Evolutionary conservation across 2,329 filamentous ascomycete genomes (phyloP).

Genomic region (Pseudonectria buxi): DNA sequence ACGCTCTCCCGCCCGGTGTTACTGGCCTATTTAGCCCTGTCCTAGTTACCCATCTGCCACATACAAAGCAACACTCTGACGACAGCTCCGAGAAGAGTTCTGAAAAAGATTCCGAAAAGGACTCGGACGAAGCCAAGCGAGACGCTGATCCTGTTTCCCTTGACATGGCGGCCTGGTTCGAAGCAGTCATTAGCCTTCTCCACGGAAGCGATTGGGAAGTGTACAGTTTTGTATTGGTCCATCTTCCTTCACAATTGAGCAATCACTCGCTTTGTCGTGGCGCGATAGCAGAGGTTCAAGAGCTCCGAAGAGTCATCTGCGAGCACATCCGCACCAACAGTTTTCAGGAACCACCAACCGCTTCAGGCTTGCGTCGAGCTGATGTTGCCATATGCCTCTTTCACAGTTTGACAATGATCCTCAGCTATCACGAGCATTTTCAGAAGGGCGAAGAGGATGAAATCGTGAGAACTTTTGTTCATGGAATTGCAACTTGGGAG

Average conservation of each 20-base stretch:
- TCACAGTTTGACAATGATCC: conserved; percentile 76
- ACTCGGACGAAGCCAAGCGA: conserved; percentile 11
- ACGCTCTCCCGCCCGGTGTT: conserved; percentile 45
- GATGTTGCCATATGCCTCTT: conserved; percentile 87
- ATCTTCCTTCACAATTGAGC: conserved; percentile 78
- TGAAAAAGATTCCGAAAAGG: conserved; percentile 3
- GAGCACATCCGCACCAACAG: conserved; percentile 72
- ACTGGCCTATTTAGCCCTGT: conserved; percentile 43
- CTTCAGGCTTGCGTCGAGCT: conserved; percentile 74
- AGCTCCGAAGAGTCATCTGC: conserved; percentile 69
- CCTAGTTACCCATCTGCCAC: conserved; percentile 36
- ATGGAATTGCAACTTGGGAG: conserved; percentile 78
- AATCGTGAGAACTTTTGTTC: conserved; percentile 77
- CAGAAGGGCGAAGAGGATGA: conserved; percentile 82
- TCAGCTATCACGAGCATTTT: conserved; percentile 86
- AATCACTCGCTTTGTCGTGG: conserved; percentile 81
- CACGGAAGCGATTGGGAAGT: conserved; percentile 81
- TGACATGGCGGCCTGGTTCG: conserved; percentile 65
- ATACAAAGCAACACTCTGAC: conserved; percentile 12
- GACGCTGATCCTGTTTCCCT: conserved; percentile 36
- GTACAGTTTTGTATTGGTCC: conserved; percentile 82
- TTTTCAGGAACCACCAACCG: conserved; percentile 73
- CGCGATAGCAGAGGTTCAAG: conserved; percentile 66
- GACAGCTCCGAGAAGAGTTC: conserved; percentile 4
- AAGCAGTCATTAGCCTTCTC: conserved; percentile 66